Evolutionary conservation across 2,329 filamentous ascomycete genomes (phyloP), one percentile per base, ranked within the genome.

Genomic region (Ceratocystis colombiana): DNA sequence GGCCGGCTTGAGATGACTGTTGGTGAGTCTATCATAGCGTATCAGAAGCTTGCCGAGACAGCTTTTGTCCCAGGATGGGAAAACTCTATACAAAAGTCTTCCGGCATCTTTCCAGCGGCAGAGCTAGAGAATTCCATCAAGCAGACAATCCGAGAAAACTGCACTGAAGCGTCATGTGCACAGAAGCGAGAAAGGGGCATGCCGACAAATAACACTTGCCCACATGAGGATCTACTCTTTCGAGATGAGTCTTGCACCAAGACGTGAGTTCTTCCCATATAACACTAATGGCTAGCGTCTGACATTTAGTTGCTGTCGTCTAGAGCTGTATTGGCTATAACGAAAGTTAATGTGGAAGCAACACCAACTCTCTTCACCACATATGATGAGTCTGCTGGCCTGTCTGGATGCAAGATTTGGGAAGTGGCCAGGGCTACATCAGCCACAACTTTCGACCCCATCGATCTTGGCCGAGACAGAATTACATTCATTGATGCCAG

Each of bases 401-500:
- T 71, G 28, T 12, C 68, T 10, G 62, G 50, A 45, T 74, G 71
- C 63, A 68, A 69, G 1, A 72, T 75, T 6, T 74, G 72, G 72
- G 59, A 75, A 33, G 69, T 72, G 1, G 73, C 72, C 10, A 70
- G 72, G 1, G 72, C 72, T 1, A 73, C 71, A n/a, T 73, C 71
- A 1, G 72, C 72, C 1, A 71, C 72, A 3, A 70, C 71, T 0
- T 74, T 75, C 68, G 71, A 74, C 48, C 68, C 73, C 3, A 71
- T 73, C 37, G 64, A 69, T 20, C 12, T 73, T 8, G 72, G 22
- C 22, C 22, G 22, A 22, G 22, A 22, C 22, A 22, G 22, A 22
- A 22, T 22, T 22, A 22, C 22, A 22, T 22, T 22, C 22, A 22
- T 22, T 22, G 22, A 22, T 22, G 22, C 22, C 22, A 22, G 22